Base-by-base conservation (phyloP, 1,139 yeast genomes). In the Pichia sp. region DNA sequence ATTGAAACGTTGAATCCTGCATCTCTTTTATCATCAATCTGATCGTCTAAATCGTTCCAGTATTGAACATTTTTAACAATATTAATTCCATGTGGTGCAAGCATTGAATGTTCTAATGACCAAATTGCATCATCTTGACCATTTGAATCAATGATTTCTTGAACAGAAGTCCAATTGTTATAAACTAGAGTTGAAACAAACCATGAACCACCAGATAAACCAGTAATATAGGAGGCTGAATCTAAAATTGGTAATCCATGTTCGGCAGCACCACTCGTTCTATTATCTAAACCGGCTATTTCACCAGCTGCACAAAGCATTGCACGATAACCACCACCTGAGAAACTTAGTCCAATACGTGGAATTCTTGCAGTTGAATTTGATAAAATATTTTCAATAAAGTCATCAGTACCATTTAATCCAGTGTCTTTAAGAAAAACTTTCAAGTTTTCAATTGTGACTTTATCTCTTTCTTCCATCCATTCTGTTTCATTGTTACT, bases 321-420 rank as follows among this genome's bases (percentile, higher is more conserved):
- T 49, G 96, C 96, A 54, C 97, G 77, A 69, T 87, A 89, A 4
- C 96, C 95, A 62, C 97, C 97, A 42, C 97, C 97, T 7, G 93
- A 82, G 64, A 87, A 85, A 4, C 96, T 90, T 25, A 89, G 64
- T 4, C 85, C 96, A 51, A 88, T 74, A 45, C 66, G 55, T 18
- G 67, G 68, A 18, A 60, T 59, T 18, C 59, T 53, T 16, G 62
- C 62, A 2, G 65, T 58, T 7, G 62, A 53, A 41, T 62, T 63
- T 3, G 57, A 46, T 19, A 42, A 33, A n/a, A 64, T 51, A 11
- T 51, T 44, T 53, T 71, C 68, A 60, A 85, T 64, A 60, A 80
- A 83, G 3, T 64, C 60, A 22, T 69, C 70, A 3, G 80, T 77
- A 61, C 80, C 84, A 7, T 79, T 70, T 61, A 85, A 63, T 51